Evolutionary conservation across 306 rosid species (phyloP), one percentile per base, ranked within the genome.

Genomic region (Argentina anserina): DNA sequence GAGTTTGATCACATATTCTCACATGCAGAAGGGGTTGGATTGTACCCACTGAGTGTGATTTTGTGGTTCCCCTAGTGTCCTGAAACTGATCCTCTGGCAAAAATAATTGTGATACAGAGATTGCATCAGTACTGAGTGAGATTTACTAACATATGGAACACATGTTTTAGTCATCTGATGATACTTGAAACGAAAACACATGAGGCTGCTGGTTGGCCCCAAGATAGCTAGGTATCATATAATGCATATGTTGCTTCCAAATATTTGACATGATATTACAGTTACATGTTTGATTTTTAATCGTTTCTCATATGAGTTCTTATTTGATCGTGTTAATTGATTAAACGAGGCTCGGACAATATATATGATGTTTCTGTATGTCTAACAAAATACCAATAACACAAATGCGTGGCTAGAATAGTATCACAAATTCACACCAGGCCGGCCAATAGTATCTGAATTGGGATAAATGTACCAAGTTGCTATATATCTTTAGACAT

Each of bases 1-100:
- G 55, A 43, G 34, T 42, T 52, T 47, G 37, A 64, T 67, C 86
- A 84, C 86, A 82, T 81, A 80, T 33, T 41, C 14, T 40, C 67
- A 56, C 55, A 40, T 18, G 39, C 37, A 8, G 11, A 0, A n/a
- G 15, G 53, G 31, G 7, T 53, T 55, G 26, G 64, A 70, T 53
- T 70, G 50, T 39, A 70, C 63, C 2, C 10, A 31, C 34, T 10
- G 21, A 21, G 37, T 26, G 9, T 52, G 50, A 69, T 69, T 25
- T 13, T 25, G 31, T 37, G 37, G 47, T 31, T 49, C 34, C 34
- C 45, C 18, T 7, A 9, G 9, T 70, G 63, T 52, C 15, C 74
- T 50, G 9, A 23, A 8, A 53, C 39, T 15, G 47, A 25, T 70
- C 49, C 36, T 52, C 18, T 34, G 47, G 36, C 64, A 52, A 1